Percentiles rank a stretch among this genome's conserved stretches.
phyloP scores from a whole-genome alignment of 1,284 basidiomycete genomes.

The Microbotryum saponariae region DNA sequence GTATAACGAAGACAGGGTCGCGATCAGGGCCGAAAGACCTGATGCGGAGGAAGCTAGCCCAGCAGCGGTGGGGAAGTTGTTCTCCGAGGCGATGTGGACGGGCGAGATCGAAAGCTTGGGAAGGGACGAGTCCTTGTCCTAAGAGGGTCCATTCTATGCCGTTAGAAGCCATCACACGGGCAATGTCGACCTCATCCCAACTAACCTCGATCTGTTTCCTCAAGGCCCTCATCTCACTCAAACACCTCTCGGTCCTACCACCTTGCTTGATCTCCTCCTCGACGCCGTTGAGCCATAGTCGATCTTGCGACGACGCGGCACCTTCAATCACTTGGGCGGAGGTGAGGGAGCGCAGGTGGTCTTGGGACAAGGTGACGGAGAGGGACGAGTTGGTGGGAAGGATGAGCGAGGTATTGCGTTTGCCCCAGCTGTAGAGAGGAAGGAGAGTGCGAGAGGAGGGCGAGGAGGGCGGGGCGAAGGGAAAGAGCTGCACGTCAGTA shows the following conservation, averaged over 20 bases:
- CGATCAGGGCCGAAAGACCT: slow-evolving; percentile 89
- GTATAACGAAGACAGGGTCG: slow-evolving; percentile 82
- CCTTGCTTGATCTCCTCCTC: slow-evolving; percentile 26
- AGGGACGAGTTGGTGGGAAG: slow-evolving; percentile 96
- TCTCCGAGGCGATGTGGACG: slow-evolving; percentile 85
- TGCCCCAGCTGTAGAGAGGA: slow-evolving; percentile 63
- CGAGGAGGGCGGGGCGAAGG: not conserved
- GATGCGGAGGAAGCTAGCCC: slow-evolving; percentile 96
- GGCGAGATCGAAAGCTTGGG: slow-evolving; percentile 60
- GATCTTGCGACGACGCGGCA: slow-evolving; percentile 50
- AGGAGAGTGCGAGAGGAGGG: not conserved
- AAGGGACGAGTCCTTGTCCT: slow-evolving; percentile 46
- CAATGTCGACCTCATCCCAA: not conserved
- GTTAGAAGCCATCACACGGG: no score
- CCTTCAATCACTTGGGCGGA: slow-evolving; percentile 75
- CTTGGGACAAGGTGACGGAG: slow-evolving; percentile 92
- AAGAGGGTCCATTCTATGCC: not conserved
- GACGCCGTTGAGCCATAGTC: slow-evolving; percentile 63
- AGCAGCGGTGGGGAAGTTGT: slow-evolving; percentile 99
- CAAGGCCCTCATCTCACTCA: slow-evolving; percentile 75
- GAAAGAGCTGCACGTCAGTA: not conserved
- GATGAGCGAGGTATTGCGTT: slow-evolving; percentile 89
- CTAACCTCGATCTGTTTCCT: slow-evolving; percentile 63
- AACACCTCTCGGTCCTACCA: slow-evolving; percentile 62
- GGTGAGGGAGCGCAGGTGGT: slow-evolving; percentile 88